Conservation (phyloP, 2,329 filamentous ascomycete genomes). For the Colletotrichum limetticola region DNA sequence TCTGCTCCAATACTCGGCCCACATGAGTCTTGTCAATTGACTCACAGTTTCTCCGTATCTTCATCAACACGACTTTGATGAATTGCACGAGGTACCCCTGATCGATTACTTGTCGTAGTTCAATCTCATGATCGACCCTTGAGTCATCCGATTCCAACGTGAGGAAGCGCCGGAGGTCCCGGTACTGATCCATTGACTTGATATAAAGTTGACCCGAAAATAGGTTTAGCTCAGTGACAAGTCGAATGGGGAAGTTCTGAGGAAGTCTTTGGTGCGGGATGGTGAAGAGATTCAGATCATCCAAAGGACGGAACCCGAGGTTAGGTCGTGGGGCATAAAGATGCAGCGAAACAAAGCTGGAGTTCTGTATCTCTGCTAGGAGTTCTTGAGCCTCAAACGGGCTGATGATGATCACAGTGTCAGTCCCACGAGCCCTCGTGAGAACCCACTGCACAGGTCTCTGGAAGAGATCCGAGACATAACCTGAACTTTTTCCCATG, state of each 20-base stretch:
- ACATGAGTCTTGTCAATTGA: constrained; percentile 53
- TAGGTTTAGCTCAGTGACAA: constrained; percentile 62
- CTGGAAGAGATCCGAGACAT: constrained; percentile 59
- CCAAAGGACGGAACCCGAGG: constrained; percentile 50
- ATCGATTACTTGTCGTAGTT: not conserved
- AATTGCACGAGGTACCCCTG: constrained; percentile 39
- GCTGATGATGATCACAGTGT: constrained; percentile 62
- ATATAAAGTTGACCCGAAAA: constrained; percentile 78
- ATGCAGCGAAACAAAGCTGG: constrained; percentile 53
- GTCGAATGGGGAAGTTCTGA: not conserved
- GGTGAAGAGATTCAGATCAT: constrained; percentile 57
- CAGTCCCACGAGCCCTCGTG: constrained; percentile 36
- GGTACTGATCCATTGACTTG: constrained; percentile 63
- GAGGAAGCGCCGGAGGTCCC: not conserved
- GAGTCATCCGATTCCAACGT: not conserved
- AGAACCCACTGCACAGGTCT: constrained; percentile 67
- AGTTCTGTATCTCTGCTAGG: constrained; percentile 49
- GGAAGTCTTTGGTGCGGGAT: constrained; percentile 39
- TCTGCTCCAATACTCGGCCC: not conserved
- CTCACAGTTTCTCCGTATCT: constrained; percentile 49
- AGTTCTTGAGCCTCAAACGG: constrained; percentile 69
- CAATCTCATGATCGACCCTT: not conserved
- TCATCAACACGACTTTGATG: constrained; percentile 47
- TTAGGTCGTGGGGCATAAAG: constrained; percentile 61
- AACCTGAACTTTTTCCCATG: not conserved